Evolutionary conservation across 2,329 filamentous ascomycete genomes (phyloP).

Genomic region (Alternaria triticina): DNA sequence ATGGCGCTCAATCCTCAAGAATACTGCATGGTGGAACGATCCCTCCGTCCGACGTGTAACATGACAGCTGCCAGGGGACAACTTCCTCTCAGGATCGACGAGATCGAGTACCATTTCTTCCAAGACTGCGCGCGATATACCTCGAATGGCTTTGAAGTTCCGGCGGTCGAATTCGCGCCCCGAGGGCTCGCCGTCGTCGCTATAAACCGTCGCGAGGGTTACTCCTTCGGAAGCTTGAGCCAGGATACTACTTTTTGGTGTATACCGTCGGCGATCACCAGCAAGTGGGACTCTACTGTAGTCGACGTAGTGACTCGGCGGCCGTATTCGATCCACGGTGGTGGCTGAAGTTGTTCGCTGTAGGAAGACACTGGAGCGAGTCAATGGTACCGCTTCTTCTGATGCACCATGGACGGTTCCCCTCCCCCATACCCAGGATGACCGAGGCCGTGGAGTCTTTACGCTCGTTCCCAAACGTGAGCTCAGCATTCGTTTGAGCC

Average conservation of each 20-base stretch:
- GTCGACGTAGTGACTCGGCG: neutral
- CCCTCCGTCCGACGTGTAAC: constrained; percentile 7
- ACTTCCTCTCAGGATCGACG: neutral
- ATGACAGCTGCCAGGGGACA: neutral
- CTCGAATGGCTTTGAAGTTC: neutral
- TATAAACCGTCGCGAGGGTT: neutral
- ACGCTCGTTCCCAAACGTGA: neutral
- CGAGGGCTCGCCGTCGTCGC: neutral
- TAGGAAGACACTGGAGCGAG: neutral
- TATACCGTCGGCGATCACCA: neutral
- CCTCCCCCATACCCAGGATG: neutral
- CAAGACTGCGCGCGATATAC: neutral
- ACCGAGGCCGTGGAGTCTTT: neutral
- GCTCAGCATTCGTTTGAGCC: neutral
- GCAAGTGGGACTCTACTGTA: neutral
- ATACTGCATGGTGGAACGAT: constrained; percentile 11
- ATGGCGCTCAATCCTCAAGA: neutral
- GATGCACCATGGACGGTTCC: neutral
- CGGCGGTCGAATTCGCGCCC: constrained; percentile 1
- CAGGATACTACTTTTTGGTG: neutral
- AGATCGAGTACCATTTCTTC: neutral
- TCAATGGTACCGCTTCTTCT: neutral
- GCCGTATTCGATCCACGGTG: neutral
- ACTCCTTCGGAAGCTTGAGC: neutral
- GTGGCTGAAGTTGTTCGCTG: neutral